phyloP scores from a whole-genome alignment of 2,329 filamentous ascomycete species.

The Neopestalotiopsis sp. region DNA sequence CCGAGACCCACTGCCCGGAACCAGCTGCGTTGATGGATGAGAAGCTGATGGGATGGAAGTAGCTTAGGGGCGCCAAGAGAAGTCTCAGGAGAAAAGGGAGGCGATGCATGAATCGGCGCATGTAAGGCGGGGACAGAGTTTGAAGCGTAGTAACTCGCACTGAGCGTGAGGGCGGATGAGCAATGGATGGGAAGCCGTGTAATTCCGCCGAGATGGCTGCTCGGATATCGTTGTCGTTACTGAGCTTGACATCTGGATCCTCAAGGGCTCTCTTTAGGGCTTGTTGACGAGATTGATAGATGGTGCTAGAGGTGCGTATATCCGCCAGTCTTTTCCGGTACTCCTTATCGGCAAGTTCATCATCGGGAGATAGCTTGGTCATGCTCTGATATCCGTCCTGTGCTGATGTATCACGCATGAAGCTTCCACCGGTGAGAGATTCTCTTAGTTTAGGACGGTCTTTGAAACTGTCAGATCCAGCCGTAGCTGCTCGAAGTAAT shows the following conservation, averaged over 20 bases:
- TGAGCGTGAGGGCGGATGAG: conserved; percentile 53
- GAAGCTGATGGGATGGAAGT: conserved; percentile 57
- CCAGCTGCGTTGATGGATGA: conserved; percentile 53
- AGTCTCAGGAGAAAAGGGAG: conserved; percentile 53
- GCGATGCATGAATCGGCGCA: conserved; percentile 51
- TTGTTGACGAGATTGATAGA: conserved; percentile 38
- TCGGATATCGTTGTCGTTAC: conserved; percentile 48
- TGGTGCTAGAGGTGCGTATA: conserved; percentile 43
- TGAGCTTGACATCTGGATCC: conserved; percentile 36
- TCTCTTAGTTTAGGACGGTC: conserved; percentile 10
- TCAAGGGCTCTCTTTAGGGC: conserved; percentile 34
- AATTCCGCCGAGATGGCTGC: conserved; percentile 55
- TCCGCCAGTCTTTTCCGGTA: conserved; percentile 43
- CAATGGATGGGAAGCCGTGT: conserved; percentile 51
- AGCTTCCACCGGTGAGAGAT: conserved; percentile 12
- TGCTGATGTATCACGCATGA: conserved; percentile 9
- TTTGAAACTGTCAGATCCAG: conserved; percentile 11
- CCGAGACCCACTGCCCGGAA: conserved; percentile 54
- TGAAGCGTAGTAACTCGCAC: conserved; percentile 52
- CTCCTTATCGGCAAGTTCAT: conserved; percentile 38
- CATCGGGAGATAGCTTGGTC: conserved; percentile 19
- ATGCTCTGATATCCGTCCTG: conserved; percentile 11
- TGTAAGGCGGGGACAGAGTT: conserved; percentile 30
- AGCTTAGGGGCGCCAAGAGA: conserved; percentile 52
- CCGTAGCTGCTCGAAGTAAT: conserved; percentile 13